Evolutionary conservation across 23 red algal genomes (phyloP).

Genomic region (Gracilaria domingensis): DNA sequence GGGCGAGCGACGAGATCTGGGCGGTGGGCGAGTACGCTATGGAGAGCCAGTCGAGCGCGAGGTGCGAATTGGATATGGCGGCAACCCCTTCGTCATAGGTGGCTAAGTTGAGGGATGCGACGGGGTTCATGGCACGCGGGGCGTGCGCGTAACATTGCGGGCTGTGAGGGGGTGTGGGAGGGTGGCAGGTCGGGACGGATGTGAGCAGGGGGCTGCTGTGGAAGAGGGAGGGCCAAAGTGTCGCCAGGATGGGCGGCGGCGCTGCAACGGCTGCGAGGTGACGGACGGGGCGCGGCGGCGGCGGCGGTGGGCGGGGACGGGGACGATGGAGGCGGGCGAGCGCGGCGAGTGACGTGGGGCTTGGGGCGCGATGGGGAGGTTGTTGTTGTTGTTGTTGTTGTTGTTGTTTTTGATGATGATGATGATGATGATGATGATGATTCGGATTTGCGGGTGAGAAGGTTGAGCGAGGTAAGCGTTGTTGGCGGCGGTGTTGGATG

Average conservation of each 20-base stretch:
- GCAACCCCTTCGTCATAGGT: slow-evolving; percentile 73
- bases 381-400: no score
- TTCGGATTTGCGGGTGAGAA: no score
- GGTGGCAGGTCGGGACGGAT: background rate
- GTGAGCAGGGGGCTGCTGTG: slow-evolving; percentile 14
- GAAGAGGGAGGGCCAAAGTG: background rate
- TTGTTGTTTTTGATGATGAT: no score
- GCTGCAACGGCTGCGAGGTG: background rate
- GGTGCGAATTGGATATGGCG: slow-evolving; percentile 34
- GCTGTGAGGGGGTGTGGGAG: background rate
- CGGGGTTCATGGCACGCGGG: slow-evolving; percentile 74
- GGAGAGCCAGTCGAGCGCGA: slow-evolving; percentile 59
- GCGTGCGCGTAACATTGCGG: slow-evolving; percentile 63
- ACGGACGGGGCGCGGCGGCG: no score
- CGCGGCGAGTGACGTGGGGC: no score
- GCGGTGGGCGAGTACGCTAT: slow-evolving; percentile 34
- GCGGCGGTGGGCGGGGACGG: no score
- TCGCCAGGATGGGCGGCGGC: slow-evolving; percentile 13
- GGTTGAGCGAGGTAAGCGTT: no score
- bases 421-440: no score
- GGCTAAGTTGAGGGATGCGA: slow-evolving; percentile 59
- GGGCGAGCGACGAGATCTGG: background rate
- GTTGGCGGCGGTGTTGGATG: background rate
- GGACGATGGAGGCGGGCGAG: no score
- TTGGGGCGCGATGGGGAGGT: no score